A percentile compares a stretch with the other conserved stretches of the same genome.
Conservation (phyloP, 441 rosid genomes). For the Corymbia citriodora region DNA sequence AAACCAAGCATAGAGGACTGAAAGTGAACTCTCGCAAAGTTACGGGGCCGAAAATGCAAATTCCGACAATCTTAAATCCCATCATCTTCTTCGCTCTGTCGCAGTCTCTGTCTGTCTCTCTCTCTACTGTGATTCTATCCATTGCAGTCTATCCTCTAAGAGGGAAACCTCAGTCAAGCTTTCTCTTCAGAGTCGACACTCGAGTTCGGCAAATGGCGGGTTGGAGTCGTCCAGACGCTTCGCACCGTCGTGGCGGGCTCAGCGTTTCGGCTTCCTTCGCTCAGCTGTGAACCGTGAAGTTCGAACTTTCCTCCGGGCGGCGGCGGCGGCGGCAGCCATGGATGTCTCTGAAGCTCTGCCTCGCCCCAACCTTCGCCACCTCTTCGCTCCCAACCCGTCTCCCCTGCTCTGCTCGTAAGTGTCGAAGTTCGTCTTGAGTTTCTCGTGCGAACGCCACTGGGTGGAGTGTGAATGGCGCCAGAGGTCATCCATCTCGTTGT, state of each 20-base stretch:
- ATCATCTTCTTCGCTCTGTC: not conserved
- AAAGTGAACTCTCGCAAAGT: not conserved
- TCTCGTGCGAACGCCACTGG: not conserved
- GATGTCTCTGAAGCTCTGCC: not conserved
- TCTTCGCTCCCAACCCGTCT: not conserved
- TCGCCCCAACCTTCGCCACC: not conserved
- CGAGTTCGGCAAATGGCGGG: not conserved
- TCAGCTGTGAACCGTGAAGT: not conserved
- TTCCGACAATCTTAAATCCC: not conserved
- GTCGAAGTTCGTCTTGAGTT: not conserved
- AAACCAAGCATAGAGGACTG: not conserved
- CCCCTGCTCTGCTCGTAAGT: not conserved
- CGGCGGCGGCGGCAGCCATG: not conserved
- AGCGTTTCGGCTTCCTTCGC: not conserved
- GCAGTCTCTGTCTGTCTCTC: not conserved
- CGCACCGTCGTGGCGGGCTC: not conserved
- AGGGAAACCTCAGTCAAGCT: not conserved
- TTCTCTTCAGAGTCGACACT: not conserved
- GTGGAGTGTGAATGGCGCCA: not conserved
- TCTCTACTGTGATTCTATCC: not conserved
- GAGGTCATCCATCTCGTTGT: not conserved
- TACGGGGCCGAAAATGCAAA: not conserved
- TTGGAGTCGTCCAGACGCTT: not conserved
- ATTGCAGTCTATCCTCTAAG: not conserved
- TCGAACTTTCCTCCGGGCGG: not conserved